phyloP scores from a whole-genome alignment of 768 basidiomycete genomes.

The Boletus insuetus region DNA sequence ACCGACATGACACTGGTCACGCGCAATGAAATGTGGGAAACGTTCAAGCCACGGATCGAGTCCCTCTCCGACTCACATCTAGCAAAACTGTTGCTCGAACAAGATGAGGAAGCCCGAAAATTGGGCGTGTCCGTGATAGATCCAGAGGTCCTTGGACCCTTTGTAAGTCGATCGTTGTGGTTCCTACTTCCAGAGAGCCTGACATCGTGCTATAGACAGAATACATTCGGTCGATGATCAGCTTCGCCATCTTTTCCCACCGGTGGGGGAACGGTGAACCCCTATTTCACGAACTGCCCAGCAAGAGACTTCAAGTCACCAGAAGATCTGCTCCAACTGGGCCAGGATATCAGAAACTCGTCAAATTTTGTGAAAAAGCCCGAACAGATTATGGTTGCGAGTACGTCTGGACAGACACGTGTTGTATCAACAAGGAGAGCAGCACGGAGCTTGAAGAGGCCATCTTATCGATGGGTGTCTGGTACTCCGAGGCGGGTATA shows the following conservation, averaged over 20 bases:
- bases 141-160: constrained; percentile 18
- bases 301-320: constrained; percentile 10
- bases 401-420: constrained; percentile 29
- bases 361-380: constrained; percentile 28
- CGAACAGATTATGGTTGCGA: constrained; percentile 22
- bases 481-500: constrained; percentile 23
- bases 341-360: constrained; percentile 25
- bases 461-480: constrained; percentile 21
- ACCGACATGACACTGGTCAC: constrained; percentile 21
- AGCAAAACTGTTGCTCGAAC: constrained; percentile 23
- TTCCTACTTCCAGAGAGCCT: not conserved
- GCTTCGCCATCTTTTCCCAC: constrained; percentile 28
- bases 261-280: constrained; percentile 25
- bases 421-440: constrained; percentile 29
- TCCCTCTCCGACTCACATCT: constrained; percentile 21
- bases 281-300: constrained; percentile 22
- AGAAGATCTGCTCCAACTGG: constrained; percentile 15
- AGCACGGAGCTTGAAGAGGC: constrained; percentile 28
- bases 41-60: constrained; percentile 18
- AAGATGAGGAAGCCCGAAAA: constrained; percentile 23
- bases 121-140: constrained; percentile 20
- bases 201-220: constrained; percentile 13
- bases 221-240: constrained; percentile 17
- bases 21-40: constrained; percentile 21
- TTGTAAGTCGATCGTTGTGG: constrained; percentile 10